Base-by-base conservation (phyloP, 2,329 filamentous ascomycete genomes). In the Lasiodiplodia gonubiensis region DNA sequence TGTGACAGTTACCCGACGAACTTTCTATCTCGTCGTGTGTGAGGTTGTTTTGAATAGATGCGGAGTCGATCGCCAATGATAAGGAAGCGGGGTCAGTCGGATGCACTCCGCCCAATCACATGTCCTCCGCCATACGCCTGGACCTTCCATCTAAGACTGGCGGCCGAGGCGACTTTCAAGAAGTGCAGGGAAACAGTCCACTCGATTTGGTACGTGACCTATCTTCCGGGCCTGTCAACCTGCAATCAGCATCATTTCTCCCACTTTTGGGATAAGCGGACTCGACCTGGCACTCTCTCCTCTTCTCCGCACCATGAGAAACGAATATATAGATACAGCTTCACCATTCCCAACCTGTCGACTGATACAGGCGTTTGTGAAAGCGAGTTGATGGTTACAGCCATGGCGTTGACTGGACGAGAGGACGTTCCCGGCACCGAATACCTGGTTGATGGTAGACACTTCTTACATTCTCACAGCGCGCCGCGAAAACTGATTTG, bases 381-480 rank as follows among this genome's bases (percentile, higher is more conserved):
- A 10, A 46, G 18, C 7, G 18, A 46, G 16, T 21, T 14, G 42
- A 46, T 18, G 8, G 4, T 27, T 11, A 3, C 12, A 18, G 21
- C 2, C 10, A 59, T 59, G 54, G 7, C 30, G 14, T 25, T 8
- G 11, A 37, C 48, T 37, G 35, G n/a, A 11, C 33, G 25, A 21
- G 66, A 48, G n/a, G 74, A 76, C 67, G 74, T 77, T 11, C 75
- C 76, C 21, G 75, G 75, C 25, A 77, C 76, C 0, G 72, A 77
- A 21, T 76, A 75, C 66, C 63, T 78, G 63, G 72, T 78, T 23
- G 75, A 77, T 60, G 69, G 76, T 76, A 69, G n/a, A 68, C 10
- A 6, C 5, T 18, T 63, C 37, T 46, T 18, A 10, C 35, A 37
- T 51, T 46, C 21, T 21, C 18, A 8, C 2, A n/a, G 25, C n/a